phyloP scores from a whole-genome alignment of 1,284 basidiomycete species.

The Pseudozyma hubeiensis region DNA sequence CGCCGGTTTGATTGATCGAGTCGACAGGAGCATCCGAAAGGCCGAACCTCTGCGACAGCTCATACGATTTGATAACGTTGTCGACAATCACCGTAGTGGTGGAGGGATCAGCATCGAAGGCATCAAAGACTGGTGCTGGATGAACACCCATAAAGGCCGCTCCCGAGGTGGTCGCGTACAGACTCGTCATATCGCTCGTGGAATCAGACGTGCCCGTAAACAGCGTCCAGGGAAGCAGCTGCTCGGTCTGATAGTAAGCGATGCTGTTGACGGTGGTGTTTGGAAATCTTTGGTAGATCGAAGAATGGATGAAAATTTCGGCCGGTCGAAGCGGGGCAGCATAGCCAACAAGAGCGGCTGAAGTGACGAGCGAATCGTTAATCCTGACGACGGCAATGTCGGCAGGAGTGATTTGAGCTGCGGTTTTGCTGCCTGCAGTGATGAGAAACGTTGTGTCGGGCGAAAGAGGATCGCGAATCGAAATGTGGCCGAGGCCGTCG shows the following conservation, averaged over 20 bases:
- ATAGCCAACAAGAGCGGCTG: constrained; percentile 30
- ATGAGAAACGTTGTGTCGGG: constrained; percentile 35
- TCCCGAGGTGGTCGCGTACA: constrained; percentile 24
- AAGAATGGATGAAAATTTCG: constrained; percentile 44
- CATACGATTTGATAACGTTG: constrained; percentile 29
- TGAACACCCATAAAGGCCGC: constrained; percentile 33
- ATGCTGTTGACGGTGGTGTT: constrained; percentile 45
- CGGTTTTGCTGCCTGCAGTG: constrained; percentile 19
- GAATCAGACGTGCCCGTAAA: constrained; percentile 6
- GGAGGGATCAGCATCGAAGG: constrained; percentile 28
- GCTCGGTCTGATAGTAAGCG: constrained; percentile 37
- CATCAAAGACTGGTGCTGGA: constrained; percentile 34
- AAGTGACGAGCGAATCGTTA: constrained; percentile 41
- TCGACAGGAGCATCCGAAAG: constrained; percentile 6
- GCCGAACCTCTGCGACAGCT: constrained; percentile 28
- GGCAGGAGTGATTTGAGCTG: constrained; percentile 37
- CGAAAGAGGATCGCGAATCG: constrained; percentile 36
- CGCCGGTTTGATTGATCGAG: constrained; percentile 19
- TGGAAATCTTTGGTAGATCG: constrained; percentile 40
- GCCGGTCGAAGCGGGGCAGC: constrained; percentile 25
- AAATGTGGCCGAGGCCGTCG: constrained; percentile 39
- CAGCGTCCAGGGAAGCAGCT: constrained; percentile 38
- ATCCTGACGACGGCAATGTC: constrained; percentile 43
- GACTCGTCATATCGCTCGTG: constrained; percentile 15
- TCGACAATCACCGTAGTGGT: constrained; percentile 25